Conservation (phyloP, 2,329 filamentous ascomycete genomes). For the Xylaria sp. region DNA sequence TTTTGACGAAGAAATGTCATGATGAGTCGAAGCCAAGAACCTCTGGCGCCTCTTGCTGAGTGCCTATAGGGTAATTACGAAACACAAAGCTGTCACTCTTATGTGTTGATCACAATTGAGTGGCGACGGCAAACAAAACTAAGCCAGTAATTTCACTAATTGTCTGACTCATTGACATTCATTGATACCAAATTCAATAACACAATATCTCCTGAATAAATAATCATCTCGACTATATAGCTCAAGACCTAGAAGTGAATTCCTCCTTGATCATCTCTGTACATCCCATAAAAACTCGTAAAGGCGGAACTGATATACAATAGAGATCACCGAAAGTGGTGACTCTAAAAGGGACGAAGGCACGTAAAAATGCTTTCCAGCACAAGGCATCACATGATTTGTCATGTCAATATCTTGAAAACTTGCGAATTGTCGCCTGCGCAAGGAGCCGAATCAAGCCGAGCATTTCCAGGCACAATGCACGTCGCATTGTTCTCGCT, state of each 20-base stretch:
- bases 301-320: slow-evolving; percentile 2
- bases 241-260: not conserved
- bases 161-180: not conserved
- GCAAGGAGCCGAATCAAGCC: slow-evolving; percentile 49
- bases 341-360: not conserved
- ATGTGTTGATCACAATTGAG: not conserved
- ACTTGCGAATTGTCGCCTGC: slow-evolving; percentile 44
- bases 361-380: not conserved
- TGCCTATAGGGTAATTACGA: not conserved
- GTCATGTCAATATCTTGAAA: slow-evolving; percentile 45
- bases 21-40: not conserved
- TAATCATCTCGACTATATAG: slow-evolving; percentile 7
- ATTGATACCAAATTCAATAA: not conserved
- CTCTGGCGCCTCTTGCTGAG: not conserved
- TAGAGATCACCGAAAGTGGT: not conserved
- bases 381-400: not conserved
- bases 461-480: slow-evolving; percentile 53
- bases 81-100: not conserved
- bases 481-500: slow-evolving; percentile 58
- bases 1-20: slow-evolving; percentile 5
- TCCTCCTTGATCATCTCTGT: not conserved
- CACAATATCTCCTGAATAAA: not conserved
- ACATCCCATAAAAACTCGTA: not conserved
- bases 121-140: not conserved
- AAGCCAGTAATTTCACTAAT: not conserved